Conservation (phyloP, 805 yeast species). For the Starmerella riodocensis region DNA sequence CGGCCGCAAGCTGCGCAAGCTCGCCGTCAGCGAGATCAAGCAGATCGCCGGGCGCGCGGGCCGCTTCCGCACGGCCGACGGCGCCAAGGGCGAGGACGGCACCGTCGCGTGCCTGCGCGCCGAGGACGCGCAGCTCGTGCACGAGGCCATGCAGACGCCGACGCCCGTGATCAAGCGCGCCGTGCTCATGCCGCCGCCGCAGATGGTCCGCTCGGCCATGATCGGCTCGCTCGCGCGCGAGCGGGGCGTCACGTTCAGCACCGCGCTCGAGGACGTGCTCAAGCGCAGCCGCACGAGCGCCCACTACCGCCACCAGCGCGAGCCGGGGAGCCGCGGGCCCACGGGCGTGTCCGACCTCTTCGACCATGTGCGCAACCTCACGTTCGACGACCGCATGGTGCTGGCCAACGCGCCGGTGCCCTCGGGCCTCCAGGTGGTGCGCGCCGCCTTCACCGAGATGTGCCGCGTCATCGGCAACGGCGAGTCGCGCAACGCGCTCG, state of each 20-base stretch:
- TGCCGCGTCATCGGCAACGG: slow-evolving; percentile 44
- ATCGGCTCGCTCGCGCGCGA: slow-evolving; percentile 34
- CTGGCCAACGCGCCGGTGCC: slow-evolving; percentile 53
- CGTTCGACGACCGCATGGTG: slow-evolving; percentile 44
- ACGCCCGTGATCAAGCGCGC: slow-evolving; percentile 39
- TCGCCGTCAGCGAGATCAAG: slow-evolving; percentile 58
- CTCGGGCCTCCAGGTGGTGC: slow-evolving; percentile 25
- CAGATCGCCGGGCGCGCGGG: slow-evolving; percentile 98
- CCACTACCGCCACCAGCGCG: slow-evolving; percentile 7
- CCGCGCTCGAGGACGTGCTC: slow-evolving; percentile 2
- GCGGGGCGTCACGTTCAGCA: slow-evolving; percentile 7
- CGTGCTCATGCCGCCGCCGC: slow-evolving; percentile 66
- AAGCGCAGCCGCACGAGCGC: slow-evolving; percentile 1
- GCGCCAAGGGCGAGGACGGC: slow-evolving; percentile 30
- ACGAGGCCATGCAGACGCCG: slow-evolving; percentile 10
- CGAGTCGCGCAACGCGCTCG: slow-evolving; percentile 42
- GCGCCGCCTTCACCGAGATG: slow-evolving; percentile 35
- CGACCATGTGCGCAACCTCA: slow-evolving; percentile 31
- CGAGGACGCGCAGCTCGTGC: slow-evolving; percentile 5
- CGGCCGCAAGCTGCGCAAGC: slow-evolving; percentile 36
- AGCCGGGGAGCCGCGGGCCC: slow-evolving; percentile 2
- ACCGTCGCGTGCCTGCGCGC: slow-evolving; percentile 11
- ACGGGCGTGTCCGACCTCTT: slow-evolving; percentile 34
- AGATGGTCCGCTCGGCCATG: slow-evolving; percentile 54
- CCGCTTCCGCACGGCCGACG: slow-evolving; percentile 45